Base-by-base conservation (phyloP, 225 moss, liverwort and hornwort genomes). In the Sphagnum tenellum region DNA sequence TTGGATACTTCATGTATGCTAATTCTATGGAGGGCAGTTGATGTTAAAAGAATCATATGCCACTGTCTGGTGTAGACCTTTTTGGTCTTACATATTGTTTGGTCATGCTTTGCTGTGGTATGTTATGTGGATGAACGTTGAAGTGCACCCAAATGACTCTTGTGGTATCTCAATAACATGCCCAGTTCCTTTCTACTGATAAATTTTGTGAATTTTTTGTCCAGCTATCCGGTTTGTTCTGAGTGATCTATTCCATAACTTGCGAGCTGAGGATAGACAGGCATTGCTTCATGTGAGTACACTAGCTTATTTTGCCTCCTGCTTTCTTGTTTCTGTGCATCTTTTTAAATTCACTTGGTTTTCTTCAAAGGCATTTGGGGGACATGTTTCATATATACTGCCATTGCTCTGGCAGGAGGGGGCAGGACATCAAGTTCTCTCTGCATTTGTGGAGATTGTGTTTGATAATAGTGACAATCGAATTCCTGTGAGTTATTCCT, bases 401-500 rank as follows among this genome's bases (percentile, higher is more conserved):
- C 47, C 3, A 45, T 3, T 64, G 9, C 14, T 79, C 29, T 64
- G 29, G 71, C 86, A 91, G 91, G 93, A 94, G 81, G 93, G 93
- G 50, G 84, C 93, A 65, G 93, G 93, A 55, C 84, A 90, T 74
- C 93, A 94, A 77, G 93, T 94, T 67, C 74, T 90, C 80, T 86
- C 93, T 49, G 93, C 93, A 11, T 94, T 94, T 78, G 93, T 94
- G 73, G 93, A 94, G 75, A 94, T 94, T 71, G 93, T 94, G 53
- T 94, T 94, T 73, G 88, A 94, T 73, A 94, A 94, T 66, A 88
- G 82, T 71, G 93, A 94, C 63, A 94, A 94, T 81, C 88, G 93
- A 63, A 94, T 94, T 78, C 93, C 93, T 66, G 93, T 93, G 67
- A 77, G 75, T 65, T 13, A 61, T 65, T 60, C 47, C 60, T 66